phyloP scores from a whole-genome alignment of 805 yeast genomes.

The Wickerhamomyces pijperi region DNA sequence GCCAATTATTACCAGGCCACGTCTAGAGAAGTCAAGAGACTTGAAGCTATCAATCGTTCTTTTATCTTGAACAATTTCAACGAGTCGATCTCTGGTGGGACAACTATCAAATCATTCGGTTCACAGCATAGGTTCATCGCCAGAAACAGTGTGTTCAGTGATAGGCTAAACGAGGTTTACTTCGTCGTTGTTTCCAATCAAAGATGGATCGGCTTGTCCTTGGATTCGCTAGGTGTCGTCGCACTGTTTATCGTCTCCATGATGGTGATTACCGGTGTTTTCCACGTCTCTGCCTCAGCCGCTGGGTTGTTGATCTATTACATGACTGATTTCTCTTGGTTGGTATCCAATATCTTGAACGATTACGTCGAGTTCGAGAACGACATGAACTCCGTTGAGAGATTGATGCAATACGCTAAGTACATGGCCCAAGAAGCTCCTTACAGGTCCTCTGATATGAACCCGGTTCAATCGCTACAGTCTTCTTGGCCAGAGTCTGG shows the following conservation, averaged over 20 bases:
- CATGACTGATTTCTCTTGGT: constrained; percentile 36
- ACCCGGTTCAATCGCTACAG: too few relatives aligned
- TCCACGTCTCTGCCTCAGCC: constrained; percentile 45
- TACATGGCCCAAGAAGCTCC: constrained; percentile 46
- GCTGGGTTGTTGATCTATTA: constrained; percentile 62
- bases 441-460: background rate
- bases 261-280: constrained; percentile 46
- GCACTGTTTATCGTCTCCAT: constrained; percentile 43
- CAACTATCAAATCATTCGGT: constrained; percentile 49
- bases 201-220: constrained; percentile 55
- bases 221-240: constrained; percentile 39
- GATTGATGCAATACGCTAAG: constrained; percentile 53
- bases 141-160: constrained; percentile 33
- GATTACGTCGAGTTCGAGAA: constrained; percentile 59
- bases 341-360: constrained; percentile 24
- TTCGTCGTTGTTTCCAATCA: constrained; percentile 49
- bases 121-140: constrained; percentile 31
- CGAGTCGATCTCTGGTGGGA: constrained; percentile 55
- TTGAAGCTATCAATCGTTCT: constrained; percentile 64
- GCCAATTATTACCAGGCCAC: constrained; percentile 55
- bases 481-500: constrained; percentile 45
- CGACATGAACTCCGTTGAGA: constrained; percentile 64
- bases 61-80: constrained; percentile 58
- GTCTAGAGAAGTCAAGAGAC: constrained; percentile 63
- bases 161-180: constrained; percentile 59